Conservation (phyloP, 1,139 yeast genomes). For the Yamadazyma triangularis region DNA sequence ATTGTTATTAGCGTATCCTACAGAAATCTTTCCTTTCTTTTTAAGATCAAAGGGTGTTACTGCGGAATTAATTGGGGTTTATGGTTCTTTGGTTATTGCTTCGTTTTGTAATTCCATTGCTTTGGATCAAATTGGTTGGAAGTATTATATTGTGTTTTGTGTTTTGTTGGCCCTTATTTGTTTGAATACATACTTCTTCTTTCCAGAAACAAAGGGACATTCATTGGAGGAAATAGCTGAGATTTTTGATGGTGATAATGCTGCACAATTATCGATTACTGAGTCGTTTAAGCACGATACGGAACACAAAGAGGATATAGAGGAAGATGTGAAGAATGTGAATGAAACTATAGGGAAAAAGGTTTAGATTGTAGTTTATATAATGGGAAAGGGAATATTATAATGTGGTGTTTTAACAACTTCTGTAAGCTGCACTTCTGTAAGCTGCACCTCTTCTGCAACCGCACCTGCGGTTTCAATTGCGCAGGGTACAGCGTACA, state of each 20-base stretch:
- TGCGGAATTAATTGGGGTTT: conserved; percentile 38
- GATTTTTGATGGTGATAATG: conserved; percentile 9
- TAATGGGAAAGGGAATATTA: too few species aligned
- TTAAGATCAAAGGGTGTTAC: conserved; percentile 30
- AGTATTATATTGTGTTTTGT: conserved; percentile 42
- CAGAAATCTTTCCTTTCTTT: conserved; percentile 32
- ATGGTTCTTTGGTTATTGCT: conserved; percentile 28
- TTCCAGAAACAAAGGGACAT: conserved; percentile 46
- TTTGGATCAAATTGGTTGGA: conserved; percentile 37
- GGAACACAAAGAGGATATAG: not conserved
- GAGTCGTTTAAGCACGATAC: not conserved
- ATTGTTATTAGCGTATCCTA: conserved; percentile 35
- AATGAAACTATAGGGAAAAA: too few species aligned
- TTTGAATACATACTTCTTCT: conserved; percentile 31
- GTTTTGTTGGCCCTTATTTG: conserved; percentile 32
- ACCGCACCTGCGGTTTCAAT: too few species aligned
- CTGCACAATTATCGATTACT: not conserved
- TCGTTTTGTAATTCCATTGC: conserved; percentile 21
- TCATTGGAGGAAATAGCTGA: conserved; percentile 39
- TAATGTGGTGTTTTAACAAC: too few species aligned
- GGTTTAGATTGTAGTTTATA: too few species aligned
- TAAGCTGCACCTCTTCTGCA: too few species aligned
- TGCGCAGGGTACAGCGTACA: too few species aligned
- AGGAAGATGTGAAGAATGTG: not conserved
- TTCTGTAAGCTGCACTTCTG: too few species aligned